Conservation (phyloP, 192 early-diverging fungal species). For the Coemansia sp. region DNA sequence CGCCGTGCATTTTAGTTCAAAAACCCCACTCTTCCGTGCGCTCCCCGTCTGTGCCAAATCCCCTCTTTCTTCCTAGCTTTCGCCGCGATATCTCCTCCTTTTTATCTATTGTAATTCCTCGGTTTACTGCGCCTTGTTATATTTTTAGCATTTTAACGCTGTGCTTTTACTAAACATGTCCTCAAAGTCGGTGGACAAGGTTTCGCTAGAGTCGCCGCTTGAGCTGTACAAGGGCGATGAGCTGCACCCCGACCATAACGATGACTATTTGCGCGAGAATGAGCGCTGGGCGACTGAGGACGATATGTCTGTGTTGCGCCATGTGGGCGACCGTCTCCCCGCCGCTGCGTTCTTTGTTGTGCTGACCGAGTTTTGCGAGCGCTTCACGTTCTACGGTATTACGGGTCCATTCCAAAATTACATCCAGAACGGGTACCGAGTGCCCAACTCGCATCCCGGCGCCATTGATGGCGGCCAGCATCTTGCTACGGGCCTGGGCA, state of each 20-base stretch:
- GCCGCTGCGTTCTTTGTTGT: constrained; percentile 59
- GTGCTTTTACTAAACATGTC: constrained; percentile 25
- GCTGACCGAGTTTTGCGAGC: constrained; percentile 62
- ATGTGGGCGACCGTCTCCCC: constrained; percentile 62
- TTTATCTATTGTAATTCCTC: not conserved
- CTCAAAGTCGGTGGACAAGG: constrained; percentile 16
- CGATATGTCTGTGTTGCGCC: constrained; percentile 57
- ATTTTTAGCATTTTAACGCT: not conserved
- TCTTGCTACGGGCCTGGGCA: constrained; percentile 58
- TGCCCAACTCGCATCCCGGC: constrained; percentile 47
- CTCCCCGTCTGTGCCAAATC: too few species aligned
- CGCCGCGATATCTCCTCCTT: not conserved
- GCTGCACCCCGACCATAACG: constrained; percentile 38
- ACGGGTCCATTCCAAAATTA: constrained; percentile 64
- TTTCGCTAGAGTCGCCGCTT: not conserved
- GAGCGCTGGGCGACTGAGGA: constrained; percentile 60
- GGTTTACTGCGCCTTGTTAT: not conserved
- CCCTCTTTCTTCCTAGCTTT: too few species aligned
- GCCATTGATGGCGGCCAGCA: constrained; percentile 59
- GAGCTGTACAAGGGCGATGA: constrained; percentile 12
- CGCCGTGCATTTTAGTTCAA: too few species aligned
- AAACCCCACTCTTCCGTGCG: too few species aligned
- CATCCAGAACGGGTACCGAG: constrained; percentile 56
- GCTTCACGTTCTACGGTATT: constrained; percentile 65
- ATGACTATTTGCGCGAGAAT: constrained; percentile 38